Conservation (phyloP, 257 asterid genomes). For the Haberlea rhodopensis region DNA sequence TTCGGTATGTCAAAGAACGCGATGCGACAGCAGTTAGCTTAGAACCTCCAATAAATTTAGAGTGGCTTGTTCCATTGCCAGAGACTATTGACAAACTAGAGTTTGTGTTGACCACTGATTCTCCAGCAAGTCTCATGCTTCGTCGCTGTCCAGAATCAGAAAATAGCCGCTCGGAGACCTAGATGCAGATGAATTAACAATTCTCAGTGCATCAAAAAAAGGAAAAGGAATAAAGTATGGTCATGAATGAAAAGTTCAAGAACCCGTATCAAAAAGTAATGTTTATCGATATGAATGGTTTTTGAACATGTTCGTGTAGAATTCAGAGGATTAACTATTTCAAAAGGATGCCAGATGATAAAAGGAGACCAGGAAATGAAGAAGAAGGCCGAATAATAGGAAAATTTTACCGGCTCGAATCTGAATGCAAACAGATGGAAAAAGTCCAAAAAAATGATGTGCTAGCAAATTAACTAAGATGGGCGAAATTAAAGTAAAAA, state of each 20-base stretch:
- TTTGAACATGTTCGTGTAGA: background rate
- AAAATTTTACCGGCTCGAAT: background rate
- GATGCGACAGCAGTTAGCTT: constrained; percentile 56
- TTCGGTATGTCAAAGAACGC: constrained; percentile 66
- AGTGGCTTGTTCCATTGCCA: constrained; percentile 66
- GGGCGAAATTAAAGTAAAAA: background rate
- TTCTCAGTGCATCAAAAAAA: constrained; percentile 26
- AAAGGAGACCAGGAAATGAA: constrained; percentile 3
- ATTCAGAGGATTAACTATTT: constrained; percentile 14
- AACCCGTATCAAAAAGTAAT: constrained; percentile 11
- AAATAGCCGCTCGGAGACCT: constrained; percentile 97
- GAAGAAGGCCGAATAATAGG: constrained; percentile 15
- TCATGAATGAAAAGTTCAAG: constrained; percentile 13
- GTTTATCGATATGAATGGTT: constrained; percentile 2
- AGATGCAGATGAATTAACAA: constrained; percentile 30
- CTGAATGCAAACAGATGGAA: constrained; percentile 2
- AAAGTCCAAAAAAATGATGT: background rate
- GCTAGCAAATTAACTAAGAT: background rate
- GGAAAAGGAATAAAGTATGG: background rate
- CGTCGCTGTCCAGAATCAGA: constrained; percentile 91
- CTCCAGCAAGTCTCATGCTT: constrained; percentile 92
- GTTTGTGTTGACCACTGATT: constrained; percentile 47
- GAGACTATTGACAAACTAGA: constrained; percentile 47
- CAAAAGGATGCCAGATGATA: constrained; percentile 1
- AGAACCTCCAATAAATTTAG: constrained; percentile 64